Evolutionary conservation across 1,284 basidiomycete species (phyloP), one percentile per base, ranked within the genome.

Genomic region (Malassezia psittaci): DNA sequence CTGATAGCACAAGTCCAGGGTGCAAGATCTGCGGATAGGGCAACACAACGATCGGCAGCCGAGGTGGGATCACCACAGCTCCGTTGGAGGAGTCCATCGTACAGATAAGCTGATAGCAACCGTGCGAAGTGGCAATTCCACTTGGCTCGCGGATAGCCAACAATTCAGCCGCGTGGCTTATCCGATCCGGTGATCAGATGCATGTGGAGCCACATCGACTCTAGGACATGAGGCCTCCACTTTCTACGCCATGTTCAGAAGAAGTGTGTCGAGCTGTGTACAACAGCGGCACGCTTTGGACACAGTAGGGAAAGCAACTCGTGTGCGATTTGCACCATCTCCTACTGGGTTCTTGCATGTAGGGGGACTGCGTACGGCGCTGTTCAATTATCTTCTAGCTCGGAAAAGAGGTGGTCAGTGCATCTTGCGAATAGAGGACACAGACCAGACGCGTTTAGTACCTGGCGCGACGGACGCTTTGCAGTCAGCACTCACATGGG

Each of bases 291-390:
- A 29, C 24, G 7, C 24, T 29, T 29, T 29, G 24, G 24, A 29
- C 7, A 7, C 24, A 29, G 24, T 29, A 29, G 24, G 24, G 6
- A 19, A 19, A 1, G 41, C 24, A 13, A 39, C 43, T 19, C 70
- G 79, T 48, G 68, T 98, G 8, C 85, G 93, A 7, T 98, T 99
- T 75, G 93, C 93, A 0, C 93, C 94, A 0, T 96, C 93, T 0
- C 94, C 94, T 0, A 99, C 94, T 0, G 93, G 94, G 2, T 82
- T 85, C 44, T 79, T 98, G 1, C 93, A 98, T 76, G 83, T 99
- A 1, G 93, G 93, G 1, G 93, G 94, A 0, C 81, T 99, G n/a
- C 79, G 94, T 16, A 98, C 91, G 46, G 94, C 91, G 0, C 79
- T 98, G 3, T 91, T 91, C 78, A 98, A 98, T 73, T 82, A 96